These are phyloP conservation scores for Sanghuangporus sanghuang DNA, from an alignment of 1,284 basidiomycete genomes.

Conservation along the genomic window DNA sequence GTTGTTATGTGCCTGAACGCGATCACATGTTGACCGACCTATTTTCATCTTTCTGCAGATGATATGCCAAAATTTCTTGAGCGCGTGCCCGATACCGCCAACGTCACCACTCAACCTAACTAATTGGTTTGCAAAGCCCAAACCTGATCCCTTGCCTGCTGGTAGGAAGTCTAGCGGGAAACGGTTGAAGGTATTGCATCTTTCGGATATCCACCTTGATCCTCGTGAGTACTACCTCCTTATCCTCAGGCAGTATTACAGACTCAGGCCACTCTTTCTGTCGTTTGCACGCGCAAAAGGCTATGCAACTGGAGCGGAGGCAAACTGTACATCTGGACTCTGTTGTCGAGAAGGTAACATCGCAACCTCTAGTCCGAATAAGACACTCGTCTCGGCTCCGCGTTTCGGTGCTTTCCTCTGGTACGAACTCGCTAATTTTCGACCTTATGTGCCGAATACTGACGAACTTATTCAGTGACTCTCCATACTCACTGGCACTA, in stretches of 20 bases:
- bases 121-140: conserved; percentile 59
- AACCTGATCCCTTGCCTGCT: conserved; percentile 56
- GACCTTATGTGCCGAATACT: neutral
- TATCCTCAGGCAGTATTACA: neutral
- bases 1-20: neutral
- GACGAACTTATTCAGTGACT: conserved; percentile 43
- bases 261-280: neutral
- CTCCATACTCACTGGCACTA: conserved; percentile 60
- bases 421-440: conserved; percentile 27
- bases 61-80: conserved; percentile 51
- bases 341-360: conserved; percentile 63
- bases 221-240: conserved; percentile 38
- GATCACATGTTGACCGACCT: neutral
- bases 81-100: conserved; percentile 44
- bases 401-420: conserved; percentile 62
- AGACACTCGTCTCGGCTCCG: conserved; percentile 52
- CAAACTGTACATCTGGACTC: conserved; percentile 62
- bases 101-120: conserved; percentile 49
- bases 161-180: conserved; percentile 54
- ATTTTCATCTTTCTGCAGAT: conserved; percentile 28
- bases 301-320: conserved; percentile 69
- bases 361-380: conserved; percentile 47
- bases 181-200: conserved; percentile 67
- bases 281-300: conserved; percentile 31
- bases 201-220: conserved; percentile 78